Evolutionary conservation across 2,329 filamentous ascomycete species (phyloP).

Genomic region (Exophiala calicioides): DNA sequence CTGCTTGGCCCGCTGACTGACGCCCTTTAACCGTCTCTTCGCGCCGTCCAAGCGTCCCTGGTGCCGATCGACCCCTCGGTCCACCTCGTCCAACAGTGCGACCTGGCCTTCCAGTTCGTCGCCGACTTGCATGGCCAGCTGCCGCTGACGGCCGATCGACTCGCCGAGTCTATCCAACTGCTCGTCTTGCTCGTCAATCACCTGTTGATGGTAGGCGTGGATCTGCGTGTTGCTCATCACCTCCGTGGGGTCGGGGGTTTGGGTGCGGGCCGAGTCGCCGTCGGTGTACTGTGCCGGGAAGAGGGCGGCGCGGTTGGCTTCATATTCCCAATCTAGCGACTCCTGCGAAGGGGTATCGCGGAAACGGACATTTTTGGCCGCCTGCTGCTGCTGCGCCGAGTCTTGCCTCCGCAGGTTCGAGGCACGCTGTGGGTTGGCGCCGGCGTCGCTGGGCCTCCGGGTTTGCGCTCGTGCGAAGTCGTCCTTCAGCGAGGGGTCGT

Average conservation of each 20-base stretch:
- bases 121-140: conserved; percentile 93
- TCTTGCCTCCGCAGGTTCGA: conserved; percentile 27
- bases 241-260: conserved; percentile 61
- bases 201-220: conserved; percentile 76
- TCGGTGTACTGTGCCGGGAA: conserved; percentile 53
- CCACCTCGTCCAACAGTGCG: conserved; percentile 83
- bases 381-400: conserved; percentile 42
- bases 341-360: conserved; percentile 61
- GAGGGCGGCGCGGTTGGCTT: conserved; percentile 58
- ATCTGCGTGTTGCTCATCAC: conserved; percentile 79
- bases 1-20: conserved; percentile 74
- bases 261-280: conserved; percentile 53
- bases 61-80: conserved; percentile 79
- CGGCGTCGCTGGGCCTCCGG: conserved; percentile 25
- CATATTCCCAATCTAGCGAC: conserved; percentile 47
- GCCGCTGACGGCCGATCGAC: conserved; percentile 83
- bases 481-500: conserved; percentile 61
- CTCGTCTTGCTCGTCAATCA: conserved; percentile 86
- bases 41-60: conserved; percentile 74
- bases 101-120: conserved; percentile 93
- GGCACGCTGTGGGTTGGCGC: conserved; percentile 29
- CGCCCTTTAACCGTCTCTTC: conserved; percentile 67
- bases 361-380: conserved; percentile 81
- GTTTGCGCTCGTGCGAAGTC: conserved; percentile 66
- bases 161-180: conserved; percentile 87